Conservation (phyloP, 1,284 basidiomycete species). For the Malassezia pachydermatis region DNA sequence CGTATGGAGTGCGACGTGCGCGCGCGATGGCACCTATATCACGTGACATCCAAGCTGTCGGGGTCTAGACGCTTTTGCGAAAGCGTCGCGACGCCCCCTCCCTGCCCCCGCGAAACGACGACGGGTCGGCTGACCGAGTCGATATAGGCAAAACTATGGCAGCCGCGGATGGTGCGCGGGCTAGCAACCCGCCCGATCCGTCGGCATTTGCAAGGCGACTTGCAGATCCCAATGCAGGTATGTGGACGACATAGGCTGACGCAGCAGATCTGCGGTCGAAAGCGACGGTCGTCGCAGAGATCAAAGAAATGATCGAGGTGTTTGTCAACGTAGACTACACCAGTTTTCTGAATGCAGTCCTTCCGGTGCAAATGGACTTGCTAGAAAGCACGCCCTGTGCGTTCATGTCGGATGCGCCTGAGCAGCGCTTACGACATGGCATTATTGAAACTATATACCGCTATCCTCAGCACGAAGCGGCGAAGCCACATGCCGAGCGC, state of each 20-base stretch:
- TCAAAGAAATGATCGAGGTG: conserved; percentile 40
- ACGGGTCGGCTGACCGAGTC: too few species aligned
- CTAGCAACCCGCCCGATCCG: conserved; percentile 14
- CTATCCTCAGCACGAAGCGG: conserved; percentile 68
- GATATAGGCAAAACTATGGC: conserved; percentile 1
- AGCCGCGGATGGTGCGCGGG: conserved; percentile 11
- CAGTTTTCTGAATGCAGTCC: conserved; percentile 54
- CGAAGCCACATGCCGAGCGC: conserved; percentile 61
- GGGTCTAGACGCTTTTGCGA: not conserved
- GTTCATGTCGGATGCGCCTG: conserved; percentile 65
- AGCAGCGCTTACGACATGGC: conserved; percentile 61
- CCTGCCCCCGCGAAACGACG: not conserved
- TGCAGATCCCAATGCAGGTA: conserved; percentile 19
- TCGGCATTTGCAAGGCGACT: conserved; percentile 12
- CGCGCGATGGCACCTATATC: not conserved
- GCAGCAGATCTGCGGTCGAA: conserved; percentile 31
- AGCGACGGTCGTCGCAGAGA: conserved; percentile 30
- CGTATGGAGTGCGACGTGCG: conserved; percentile 1
- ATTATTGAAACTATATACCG: conserved; percentile 58
- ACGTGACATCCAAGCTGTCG: conserved; percentile 8
- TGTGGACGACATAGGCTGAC: conserved; percentile 24
- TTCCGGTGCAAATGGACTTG: conserved; percentile 69
- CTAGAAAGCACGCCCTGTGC: conserved; percentile 67
- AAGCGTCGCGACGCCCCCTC: not conserved
- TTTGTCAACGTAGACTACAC: conserved; percentile 57